These are phyloP conservation scores for Penicillium sp. DNA, from an alignment of 2,329 filamentous ascomycete species.

Conservation along the genomic window DNA sequence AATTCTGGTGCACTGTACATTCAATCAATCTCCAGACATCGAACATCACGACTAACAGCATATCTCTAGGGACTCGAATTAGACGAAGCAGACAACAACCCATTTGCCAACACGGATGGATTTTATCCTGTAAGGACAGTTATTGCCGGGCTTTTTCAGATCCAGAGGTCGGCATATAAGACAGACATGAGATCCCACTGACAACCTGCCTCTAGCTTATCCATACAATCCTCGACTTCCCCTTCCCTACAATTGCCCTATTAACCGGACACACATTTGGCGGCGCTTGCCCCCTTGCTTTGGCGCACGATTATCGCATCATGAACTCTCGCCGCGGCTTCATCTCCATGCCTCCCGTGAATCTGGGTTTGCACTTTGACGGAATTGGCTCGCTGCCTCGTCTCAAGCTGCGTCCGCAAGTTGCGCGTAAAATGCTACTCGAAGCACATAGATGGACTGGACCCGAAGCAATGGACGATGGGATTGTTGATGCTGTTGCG, in stretches of 20 bases:
- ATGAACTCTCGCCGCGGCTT: conserved; percentile 51
- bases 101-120: conserved; percentile 56
- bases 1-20: conserved; percentile 49
- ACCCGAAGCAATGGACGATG: conserved; percentile 51
- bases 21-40: neutral
- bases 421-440: conserved; percentile 57
- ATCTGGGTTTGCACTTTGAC: conserved; percentile 56
- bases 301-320: conserved; percentile 50
- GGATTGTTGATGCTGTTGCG: conserved; percentile 54
- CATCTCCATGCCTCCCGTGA: conserved; percentile 54
- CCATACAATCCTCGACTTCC: conserved; percentile 51
- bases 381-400: conserved; percentile 55
- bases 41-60: neutral
- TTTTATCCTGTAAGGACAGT: conserved; percentile 56
- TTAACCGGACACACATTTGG: conserved; percentile 53
- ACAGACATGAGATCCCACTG: conserved; percentile 21
- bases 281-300: conserved; percentile 49
- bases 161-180: neutral
- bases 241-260: conserved; percentile 49
- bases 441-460: conserved; percentile 58
- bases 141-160: neutral
- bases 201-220: conserved; percentile 33
- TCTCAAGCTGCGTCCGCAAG: conserved; percentile 51
- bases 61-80: conserved; percentile 43
- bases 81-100: conserved; percentile 49